phyloP scores from a whole-genome alignment of 2,329 filamentous ascomycete species.

The Neopestalotiopsis sp. region DNA sequence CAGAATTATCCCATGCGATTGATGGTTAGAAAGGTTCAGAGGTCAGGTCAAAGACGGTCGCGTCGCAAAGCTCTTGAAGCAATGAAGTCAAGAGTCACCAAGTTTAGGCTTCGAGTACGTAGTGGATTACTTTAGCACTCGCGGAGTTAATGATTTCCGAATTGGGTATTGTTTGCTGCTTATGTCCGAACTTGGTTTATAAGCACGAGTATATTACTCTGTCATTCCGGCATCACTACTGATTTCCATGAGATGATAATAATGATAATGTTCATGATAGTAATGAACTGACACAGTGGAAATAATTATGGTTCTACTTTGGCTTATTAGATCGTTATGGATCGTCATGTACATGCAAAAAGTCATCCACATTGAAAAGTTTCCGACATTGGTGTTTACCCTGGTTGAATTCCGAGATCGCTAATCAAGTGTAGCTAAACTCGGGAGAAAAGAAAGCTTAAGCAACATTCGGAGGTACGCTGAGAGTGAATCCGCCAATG shows the following conservation, averaged over 20 bases:
- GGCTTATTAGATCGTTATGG: too few relatives aligned
- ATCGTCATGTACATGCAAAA: too few relatives aligned
- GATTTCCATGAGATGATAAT: neutral
- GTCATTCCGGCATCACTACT: neutral
- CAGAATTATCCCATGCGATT: neutral
- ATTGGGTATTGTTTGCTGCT: neutral
- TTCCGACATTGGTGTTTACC: too few relatives aligned
- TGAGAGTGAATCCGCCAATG: neutral
- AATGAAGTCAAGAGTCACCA: neutral
- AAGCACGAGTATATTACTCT: neutral
- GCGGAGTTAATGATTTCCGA: neutral
- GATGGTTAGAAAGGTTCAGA: neutral
- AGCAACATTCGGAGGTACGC: neutral
- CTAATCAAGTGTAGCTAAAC: neutral
- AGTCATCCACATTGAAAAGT: too few relatives aligned
- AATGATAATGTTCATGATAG: too few relatives aligned
- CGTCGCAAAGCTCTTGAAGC: neutral
- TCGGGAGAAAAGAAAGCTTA: neutral
- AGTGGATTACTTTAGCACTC: neutral
- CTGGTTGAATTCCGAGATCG: neutral
- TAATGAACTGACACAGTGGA: too few relatives aligned
- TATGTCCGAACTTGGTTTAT: neutral
- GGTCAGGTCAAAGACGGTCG: neutral
- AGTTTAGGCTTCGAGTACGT: neutral
- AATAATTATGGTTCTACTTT: too few relatives aligned